phyloP scores from a whole-genome alignment of 148 eudicot species.

The Arctostaphylos glauca region DNA sequence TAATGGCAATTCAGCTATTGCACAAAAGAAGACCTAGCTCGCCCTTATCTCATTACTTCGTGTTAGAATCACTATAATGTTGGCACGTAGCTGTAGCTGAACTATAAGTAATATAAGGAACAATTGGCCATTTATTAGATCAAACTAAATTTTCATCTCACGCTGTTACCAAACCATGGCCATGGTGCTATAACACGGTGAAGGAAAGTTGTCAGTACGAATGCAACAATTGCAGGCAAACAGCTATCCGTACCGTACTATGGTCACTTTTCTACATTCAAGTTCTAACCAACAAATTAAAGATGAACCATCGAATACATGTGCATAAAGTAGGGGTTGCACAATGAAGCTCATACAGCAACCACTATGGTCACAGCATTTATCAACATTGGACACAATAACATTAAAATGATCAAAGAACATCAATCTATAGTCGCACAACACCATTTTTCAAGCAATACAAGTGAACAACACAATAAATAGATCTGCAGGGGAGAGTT shows the following conservation, averaged over 20 bases:
- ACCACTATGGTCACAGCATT: not conserved
- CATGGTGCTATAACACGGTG: not conserved
- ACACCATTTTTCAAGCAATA: not conserved
- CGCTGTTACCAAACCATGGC: not conserved
- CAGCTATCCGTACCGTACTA: not conserved
- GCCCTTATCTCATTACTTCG: not conserved
- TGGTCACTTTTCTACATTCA: not conserved
- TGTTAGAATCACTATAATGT: not conserved
- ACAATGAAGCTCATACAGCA: not conserved
- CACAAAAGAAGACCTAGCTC: not conserved
- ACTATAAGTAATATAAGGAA: not conserved
- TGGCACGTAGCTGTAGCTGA: not conserved
- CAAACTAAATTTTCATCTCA: not conserved
- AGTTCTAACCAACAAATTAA: not conserved
- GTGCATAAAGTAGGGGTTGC: not conserved
- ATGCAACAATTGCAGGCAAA: not conserved
- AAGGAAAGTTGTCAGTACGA: not conserved
- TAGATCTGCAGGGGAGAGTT: not conserved
- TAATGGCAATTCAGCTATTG: not conserved
- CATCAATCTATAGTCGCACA: not conserved
- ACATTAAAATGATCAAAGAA: not conserved
- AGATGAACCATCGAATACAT: not conserved
- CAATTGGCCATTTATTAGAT: not conserved
- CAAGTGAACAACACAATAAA: not conserved
- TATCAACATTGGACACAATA: not conserved